phyloP scores from a whole-genome alignment of 2,329 filamentous ascomycete species.

The Chrysoporthe puriensis region DNA sequence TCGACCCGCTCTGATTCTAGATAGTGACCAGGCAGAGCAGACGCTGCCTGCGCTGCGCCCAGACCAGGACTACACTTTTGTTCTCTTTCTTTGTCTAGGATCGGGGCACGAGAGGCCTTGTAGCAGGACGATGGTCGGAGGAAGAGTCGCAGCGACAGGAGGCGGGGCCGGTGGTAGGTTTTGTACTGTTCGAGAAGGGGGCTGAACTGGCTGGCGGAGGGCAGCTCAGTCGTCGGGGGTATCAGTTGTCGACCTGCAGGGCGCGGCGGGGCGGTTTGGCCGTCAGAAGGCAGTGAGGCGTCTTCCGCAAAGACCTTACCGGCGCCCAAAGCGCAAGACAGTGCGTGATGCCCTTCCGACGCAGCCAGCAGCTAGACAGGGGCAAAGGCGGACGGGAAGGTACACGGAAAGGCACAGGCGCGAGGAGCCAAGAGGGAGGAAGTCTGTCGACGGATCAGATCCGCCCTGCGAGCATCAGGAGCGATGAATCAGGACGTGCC shows the following conservation, averaged over 20 bases:
- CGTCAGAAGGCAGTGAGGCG: too few relatives aligned
- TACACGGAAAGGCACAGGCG: too few relatives aligned
- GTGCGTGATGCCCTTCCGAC: too few relatives aligned
- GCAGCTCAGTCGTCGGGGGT: too few relatives aligned
- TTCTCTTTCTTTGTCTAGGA: not conserved
- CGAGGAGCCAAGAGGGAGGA: too few relatives aligned
- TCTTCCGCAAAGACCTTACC: too few relatives aligned
- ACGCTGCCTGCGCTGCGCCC: not conserved
- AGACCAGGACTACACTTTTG: not conserved
- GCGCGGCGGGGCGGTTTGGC: too few relatives aligned
- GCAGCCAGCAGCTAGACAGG: too few relatives aligned
- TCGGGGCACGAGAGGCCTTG: not conserved
- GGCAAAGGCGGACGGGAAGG: too few relatives aligned
- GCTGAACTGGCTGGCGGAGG: not conserved
- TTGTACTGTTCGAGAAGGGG: not conserved
- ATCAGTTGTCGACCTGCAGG: too few relatives aligned
- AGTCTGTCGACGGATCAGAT: not conserved
- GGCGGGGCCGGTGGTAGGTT: not conserved
- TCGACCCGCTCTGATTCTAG: not conserved
- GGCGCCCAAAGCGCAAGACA: too few relatives aligned
- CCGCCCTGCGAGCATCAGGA: not conserved
- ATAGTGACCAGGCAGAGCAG: not conserved
- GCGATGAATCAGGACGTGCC: not conserved
- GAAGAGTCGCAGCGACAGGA: not conserved
- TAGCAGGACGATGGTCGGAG: not conserved